Evolutionary conservation across 768 basidiomycete species (phyloP), one percentile per base, ranked within the genome.

Genomic region (Termitomyces sp.): DNA sequence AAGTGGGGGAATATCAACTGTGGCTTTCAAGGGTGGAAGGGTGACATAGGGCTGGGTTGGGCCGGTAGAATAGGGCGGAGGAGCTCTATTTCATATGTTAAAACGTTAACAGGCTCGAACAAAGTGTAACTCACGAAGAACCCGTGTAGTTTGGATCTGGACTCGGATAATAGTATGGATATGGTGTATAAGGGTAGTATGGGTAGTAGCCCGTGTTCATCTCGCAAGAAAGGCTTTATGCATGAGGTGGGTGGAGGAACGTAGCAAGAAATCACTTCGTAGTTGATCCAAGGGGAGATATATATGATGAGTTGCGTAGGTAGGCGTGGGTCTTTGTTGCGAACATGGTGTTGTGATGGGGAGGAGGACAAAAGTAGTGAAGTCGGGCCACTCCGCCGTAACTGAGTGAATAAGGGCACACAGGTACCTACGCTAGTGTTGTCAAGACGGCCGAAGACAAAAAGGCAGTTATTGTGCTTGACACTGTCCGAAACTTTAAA

Each of bases 311-410:
- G 40, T 24, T n/a, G 30, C n/a, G 33, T 49, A 40, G 40, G 39
- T 52, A n/a, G n/a, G n/a, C 30, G 30, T 30, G 7, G 30, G 30
- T 30, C 59, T 60, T 56, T 56, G 49, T 60, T 56, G 42, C 32
- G 43, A 53, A 48, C 51, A 49, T 36, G 33, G 56, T 27, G n/a
- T n/a, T 24, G 52, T 57, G 53, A 50, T 50, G 54, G 26, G 27
- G 26, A 55, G 32, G 26, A 49, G 39, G 61, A 62, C 55, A 59
- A 62, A 58, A 59, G 50, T 34, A 30, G 43, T 30, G n/a, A 20
- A n/a, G n/a, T n/a, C 26, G 18, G 10, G 18, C 9, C 16, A 51
- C 50, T 37, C 34, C 24, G 26, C 37, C 26, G 18, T 14, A 12
- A 52, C 27, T 9, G 9, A 46, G 16, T 30, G 45, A n/a, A 46